Base-by-base conservation (phyloP, 352 stramenopile species). In the Phytopythium montanum region DNA sequence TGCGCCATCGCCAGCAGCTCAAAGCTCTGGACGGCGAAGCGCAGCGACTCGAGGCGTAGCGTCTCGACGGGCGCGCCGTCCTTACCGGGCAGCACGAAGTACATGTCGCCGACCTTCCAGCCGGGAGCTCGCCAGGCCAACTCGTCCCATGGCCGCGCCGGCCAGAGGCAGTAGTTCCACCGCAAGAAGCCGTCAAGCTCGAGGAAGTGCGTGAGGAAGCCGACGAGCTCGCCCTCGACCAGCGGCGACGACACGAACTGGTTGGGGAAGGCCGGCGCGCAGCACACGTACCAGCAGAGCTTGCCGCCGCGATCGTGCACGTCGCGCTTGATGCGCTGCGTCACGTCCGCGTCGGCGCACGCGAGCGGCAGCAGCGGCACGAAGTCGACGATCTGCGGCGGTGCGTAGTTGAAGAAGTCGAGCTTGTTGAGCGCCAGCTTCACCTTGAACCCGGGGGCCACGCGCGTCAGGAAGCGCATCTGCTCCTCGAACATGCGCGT, bases 101-200 rank as follows among this genome's bases (percentile, higher is more conserved):
- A 92, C 83, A 92, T 92, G 50, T 92, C 83, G 4, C 83, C 83
- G 0, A 91, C 83, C 42, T 85, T 83, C 83, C 83, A 92, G 34
- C 68, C 72, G 5, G 79, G 69, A 14, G 75, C 69, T 19, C 83
- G 73, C 83, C 83, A 92, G 23, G 69, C 67, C 55, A 92, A 72
- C 59, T 74, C 72, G 12, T 77, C 61, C 83, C 83, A 91, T 2
- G 81, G 83, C 50, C 63, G 58, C 1, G 63, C 59, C 0, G 83
- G 83, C 83, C 83, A 92, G 12, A 92, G 62, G 23, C 83, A 90
- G 65, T 84, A 92, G 51, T 92, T 91, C 83, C 83, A 92, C n/a
- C 83, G 81, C 50, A 92, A 53, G 42, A 92, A 92, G 23, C 83
- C 83, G 59, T 92, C 81, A 48, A 92, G 73, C 56, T 88, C 69